Evolutionary conservation across 345 rosid genomes (phyloP).

Genomic region (Lumnitzera littorea): DNA sequence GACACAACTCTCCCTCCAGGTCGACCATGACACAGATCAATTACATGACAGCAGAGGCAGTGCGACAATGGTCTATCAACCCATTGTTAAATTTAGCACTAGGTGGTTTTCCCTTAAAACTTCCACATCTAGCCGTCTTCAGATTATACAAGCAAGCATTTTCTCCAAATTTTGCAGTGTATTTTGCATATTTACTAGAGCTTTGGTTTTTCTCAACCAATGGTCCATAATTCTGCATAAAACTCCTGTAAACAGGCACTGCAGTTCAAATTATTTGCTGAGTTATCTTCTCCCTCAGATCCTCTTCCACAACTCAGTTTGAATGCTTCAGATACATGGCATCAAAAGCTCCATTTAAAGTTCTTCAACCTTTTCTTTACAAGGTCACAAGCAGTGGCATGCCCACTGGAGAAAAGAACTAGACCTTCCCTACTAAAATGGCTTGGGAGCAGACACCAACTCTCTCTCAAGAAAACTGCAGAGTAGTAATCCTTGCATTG

Average conservation of each 20-base stretch:
- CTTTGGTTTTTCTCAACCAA: constrained; percentile 85
- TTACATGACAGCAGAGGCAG: constrained; percentile 70
- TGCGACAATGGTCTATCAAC: constrained; percentile 57
- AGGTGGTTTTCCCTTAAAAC: constrained; percentile 65
- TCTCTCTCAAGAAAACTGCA: constrained; percentile 62
- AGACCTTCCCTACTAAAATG: constrained; percentile 96
- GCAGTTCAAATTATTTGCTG: constrained; percentile 68
- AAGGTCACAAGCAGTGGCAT: constrained; percentile 98
- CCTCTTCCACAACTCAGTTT: constrained; percentile 72
- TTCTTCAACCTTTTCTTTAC: constrained; percentile 86
- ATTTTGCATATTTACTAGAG: constrained; percentile 80
- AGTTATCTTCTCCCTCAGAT: constrained; percentile 81
- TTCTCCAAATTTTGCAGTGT: constrained; percentile 78
- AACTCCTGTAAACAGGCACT: constrained; percentile 89
- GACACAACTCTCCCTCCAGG: background rate
- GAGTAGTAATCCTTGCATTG: constrained; percentile 69
- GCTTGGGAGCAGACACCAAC: constrained; percentile 86
- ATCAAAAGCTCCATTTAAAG: constrained; percentile 85
- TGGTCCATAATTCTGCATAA: constrained; percentile 97
- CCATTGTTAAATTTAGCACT: constrained; percentile 48
- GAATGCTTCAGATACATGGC: constrained; percentile 76
- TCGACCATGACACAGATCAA: constrained; percentile 10
- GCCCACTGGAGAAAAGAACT: constrained; percentile 92
- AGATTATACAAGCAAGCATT: constrained; percentile 63
- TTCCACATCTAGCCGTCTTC: constrained; percentile 72